Evolutionary conservation across 208 protist species (phyloP), one percentile per base, ranked within the genome.

Genomic region (Baffinella frigidus): DNA sequence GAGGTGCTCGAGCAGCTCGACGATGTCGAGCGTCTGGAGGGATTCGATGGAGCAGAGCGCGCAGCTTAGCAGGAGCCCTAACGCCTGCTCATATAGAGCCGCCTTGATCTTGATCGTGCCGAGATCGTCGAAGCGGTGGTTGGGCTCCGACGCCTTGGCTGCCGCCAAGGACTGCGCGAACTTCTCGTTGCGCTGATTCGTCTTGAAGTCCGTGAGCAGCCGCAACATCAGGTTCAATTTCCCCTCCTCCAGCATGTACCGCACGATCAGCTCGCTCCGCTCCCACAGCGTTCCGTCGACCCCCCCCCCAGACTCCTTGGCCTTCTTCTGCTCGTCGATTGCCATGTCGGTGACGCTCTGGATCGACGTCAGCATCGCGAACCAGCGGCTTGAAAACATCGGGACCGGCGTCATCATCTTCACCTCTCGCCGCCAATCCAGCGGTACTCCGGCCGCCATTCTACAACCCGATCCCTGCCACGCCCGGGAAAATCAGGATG

Each of bases 221-320:
- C 87, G 24, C 56, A 92, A 43, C 35, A 11, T 45, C 0, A 92
- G 56, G 30, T 92, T 92, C 27, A 92, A 43, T 39, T 92, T 92
- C 30, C 87, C 87, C 48, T 92, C 87, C 51, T 92, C 87, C 2
- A 92, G 87, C 68, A 92, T 50, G 68, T 43, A 92, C 0, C 87
- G 56, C n/a, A 92, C 87, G 39, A 62, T 92, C 56, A 92, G 44
- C 68, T 92, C 87, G 24, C 80, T 80, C 10, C 87, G 64, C 38
- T 92, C 87, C 87, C 87, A 92, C 68, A 92, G 30, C 14, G 87
- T 92, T 3, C 35, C 10, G 39, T 35, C 43, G 56, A n/a, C 56
- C 56, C n/a, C 24, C n/a, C 24, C n/a, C 24, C n/a, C 56, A 20
- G 24, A 30, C 7, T 80, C 71, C 71, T 77, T 39, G 20, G 14